These are phyloP conservation scores for Trichophyton benhamiae DNA, from an alignment of 2,329 filamentous ascomycete species.

Conservation along the genomic window DNA sequence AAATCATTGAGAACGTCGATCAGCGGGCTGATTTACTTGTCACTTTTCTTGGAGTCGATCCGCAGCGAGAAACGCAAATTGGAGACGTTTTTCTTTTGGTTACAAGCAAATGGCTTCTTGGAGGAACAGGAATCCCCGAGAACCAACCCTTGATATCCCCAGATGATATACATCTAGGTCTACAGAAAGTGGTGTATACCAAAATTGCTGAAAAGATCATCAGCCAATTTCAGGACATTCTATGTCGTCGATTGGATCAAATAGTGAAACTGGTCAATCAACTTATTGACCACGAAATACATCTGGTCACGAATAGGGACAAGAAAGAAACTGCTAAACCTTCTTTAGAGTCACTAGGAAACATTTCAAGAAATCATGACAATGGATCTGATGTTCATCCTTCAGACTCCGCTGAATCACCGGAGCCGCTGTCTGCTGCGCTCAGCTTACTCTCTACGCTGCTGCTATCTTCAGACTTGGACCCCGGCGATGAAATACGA, in stretches of 20 bases:
- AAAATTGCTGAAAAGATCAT: constrained; percentile 33
- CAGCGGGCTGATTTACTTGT: constrained; percentile 28
- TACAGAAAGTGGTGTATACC: constrained; percentile 29
- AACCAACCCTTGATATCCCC: constrained; percentile 8
- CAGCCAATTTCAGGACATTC: constrained; percentile 31
- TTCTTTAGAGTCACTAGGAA: constrained; percentile 24
- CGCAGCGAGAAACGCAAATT: constrained; percentile 29
- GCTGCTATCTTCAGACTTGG: constrained; percentile 31
- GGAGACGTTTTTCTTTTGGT: constrained; percentile 33
- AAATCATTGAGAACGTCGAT: constrained; percentile 26
- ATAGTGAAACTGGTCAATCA: constrained; percentile 33
- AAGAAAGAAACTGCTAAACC: neutral
- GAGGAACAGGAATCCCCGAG: constrained; percentile 6
- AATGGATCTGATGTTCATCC: constrained; percentile 5
- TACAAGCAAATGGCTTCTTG: constrained; percentile 31
- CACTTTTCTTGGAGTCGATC: constrained; percentile 27
- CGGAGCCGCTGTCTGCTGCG: constrained; percentile 29
- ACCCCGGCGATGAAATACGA: constrained; percentile 20
- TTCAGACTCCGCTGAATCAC: constrained; percentile 16
- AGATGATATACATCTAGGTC: constrained; percentile 19
- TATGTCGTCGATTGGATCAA: constrained; percentile 29
- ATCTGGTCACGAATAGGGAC: constrained; percentile 3
- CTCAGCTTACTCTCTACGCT: constrained; percentile 34
- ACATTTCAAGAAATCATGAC: constrained; percentile 20
- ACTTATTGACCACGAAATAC: constrained; percentile 27